phyloP scores from a whole-genome alignment of 73 alveolate genomes.

The Tetrahymena borealis region DNA sequence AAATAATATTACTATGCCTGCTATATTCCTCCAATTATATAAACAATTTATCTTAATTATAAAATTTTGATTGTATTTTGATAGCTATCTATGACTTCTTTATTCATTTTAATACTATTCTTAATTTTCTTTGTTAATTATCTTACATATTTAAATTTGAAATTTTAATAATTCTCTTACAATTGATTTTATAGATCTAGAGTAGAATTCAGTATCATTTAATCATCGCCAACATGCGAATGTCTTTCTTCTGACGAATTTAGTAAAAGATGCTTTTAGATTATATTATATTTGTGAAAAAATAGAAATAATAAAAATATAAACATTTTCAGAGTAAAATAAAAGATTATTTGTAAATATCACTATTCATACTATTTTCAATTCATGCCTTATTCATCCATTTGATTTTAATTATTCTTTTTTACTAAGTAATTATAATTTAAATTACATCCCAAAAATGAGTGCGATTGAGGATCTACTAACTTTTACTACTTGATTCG shows the following conservation, averaged over 20 bases:
- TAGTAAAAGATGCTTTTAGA: not conserved
- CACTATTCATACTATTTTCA: too few species aligned
- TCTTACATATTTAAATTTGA: too few species aligned
- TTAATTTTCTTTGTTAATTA: too few species aligned
- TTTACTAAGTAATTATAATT: not conserved
- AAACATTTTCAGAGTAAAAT: too few species aligned
- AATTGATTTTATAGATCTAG: not conserved
- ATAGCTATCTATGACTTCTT: not conserved
- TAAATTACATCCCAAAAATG: not conserved
- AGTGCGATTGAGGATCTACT: not conserved
- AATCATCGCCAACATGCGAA: not conserved
- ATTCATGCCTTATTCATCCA: too few species aligned
- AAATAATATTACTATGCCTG: not conserved
- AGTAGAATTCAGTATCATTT: not conserved
- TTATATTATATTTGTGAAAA: too few species aligned
- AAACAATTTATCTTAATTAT: too few species aligned
- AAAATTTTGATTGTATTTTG: not conserved
- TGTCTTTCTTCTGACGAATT: not conserved
- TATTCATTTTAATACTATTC: not conserved
- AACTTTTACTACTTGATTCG: not conserved
- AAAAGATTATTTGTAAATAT: too few species aligned
- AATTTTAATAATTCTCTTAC: not conserved
- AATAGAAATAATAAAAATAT: too few species aligned
- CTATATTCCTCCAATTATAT: too few species aligned
- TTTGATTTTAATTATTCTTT: too few species aligned